phyloP scores from a whole-genome alignment of 164 flowering plant genomes.

The Platanus orientalis region DNA sequence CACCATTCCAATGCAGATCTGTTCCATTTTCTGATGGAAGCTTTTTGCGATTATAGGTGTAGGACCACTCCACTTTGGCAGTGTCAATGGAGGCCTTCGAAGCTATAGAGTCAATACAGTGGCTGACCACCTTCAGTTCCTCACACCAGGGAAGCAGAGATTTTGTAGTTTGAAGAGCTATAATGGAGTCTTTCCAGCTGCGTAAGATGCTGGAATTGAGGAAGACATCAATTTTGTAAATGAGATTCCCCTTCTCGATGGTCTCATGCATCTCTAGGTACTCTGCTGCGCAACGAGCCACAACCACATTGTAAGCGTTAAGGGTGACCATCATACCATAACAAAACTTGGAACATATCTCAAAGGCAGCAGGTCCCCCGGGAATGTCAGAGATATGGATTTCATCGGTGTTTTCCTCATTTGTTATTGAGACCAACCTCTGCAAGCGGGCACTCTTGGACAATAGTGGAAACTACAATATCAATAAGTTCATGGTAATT shows the following conservation, averaged over 20 bases:
- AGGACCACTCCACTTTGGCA: constrained; percentile 90
- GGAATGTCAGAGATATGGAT: constrained; percentile 72
- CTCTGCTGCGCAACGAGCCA: constrained; percentile 86
- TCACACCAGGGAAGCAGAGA: constrained; percentile 57
- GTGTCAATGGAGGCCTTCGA: constrained; percentile 67
- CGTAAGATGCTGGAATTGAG: constrained; percentile 77
- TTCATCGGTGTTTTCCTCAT: constrained; percentile 50
- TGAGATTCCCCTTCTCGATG: constrained; percentile 83
- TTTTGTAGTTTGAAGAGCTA: constrained; percentile 73
- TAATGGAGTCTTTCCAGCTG: constrained; percentile 94
- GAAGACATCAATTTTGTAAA: constrained; percentile 82
- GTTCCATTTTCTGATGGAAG: constrained; percentile 61
- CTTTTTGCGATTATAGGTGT: constrained; percentile 70
- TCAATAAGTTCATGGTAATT: background rate
- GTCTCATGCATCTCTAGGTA: constrained; percentile 86
- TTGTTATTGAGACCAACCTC: constrained; percentile 51
- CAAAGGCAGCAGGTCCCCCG: constrained; percentile 89
- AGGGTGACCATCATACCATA: constrained; percentile 91
- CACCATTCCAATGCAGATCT: constrained; percentile 52
- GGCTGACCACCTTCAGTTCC: constrained; percentile 62
- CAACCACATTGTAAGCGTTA: constrained; percentile 79
- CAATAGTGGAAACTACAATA: constrained; percentile 86
- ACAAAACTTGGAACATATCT: constrained; percentile 92
- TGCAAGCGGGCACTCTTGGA: constrained; percentile 78
- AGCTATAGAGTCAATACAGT: constrained; percentile 69